These are phyloP conservation scores for Curvularia hawaiiensis DNA, from an alignment of 2,329 filamentous ascomycete genomes.

Conservation along the genomic window DNA sequence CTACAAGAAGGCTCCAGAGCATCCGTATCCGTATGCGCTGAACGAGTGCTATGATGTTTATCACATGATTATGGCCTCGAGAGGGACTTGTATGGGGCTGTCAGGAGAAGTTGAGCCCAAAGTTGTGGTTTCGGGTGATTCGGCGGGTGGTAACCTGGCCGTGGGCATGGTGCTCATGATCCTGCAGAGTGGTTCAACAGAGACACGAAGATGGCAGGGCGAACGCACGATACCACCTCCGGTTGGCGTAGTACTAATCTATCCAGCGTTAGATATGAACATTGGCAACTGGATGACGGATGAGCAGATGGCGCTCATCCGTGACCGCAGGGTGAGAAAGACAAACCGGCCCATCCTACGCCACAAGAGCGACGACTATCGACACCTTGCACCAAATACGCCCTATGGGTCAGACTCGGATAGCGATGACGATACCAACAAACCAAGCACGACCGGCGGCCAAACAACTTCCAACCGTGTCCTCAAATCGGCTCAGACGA, in stretches of 20 bases:
- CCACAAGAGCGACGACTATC: constrained; percentile 88
- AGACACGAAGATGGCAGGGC: constrained; percentile 61
- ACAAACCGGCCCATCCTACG: constrained; percentile 79
- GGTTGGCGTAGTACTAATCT: constrained; percentile 82
- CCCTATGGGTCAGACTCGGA: constrained; percentile 79
- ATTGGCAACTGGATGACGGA: constrained; percentile 99
- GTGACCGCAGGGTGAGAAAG: constrained; percentile 76
- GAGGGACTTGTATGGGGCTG: constrained; percentile 77
- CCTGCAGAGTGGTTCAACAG: constrained; percentile 71
- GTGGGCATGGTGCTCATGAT: constrained; percentile 87
- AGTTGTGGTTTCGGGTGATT: constrained; percentile 78
- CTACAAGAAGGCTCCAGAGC: constrained; percentile 85
- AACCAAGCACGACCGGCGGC: constrained; percentile 15
- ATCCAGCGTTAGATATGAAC: constrained; percentile 93
- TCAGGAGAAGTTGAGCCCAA: constrained; percentile 69
- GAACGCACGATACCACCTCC: constrained; percentile 71
- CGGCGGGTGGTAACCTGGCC: constrained; percentile 80
- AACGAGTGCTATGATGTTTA: constrained; percentile 91
- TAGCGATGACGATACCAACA: constrained; percentile 46
- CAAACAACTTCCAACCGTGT: constrained; percentile 28
- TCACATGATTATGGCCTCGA: constrained; percentile 70
- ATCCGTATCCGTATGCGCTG: constrained; percentile 81
- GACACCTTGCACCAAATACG: constrained; percentile 77
- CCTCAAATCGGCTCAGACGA: constrained; percentile 42
- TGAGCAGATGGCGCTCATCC: constrained; percentile 93